Evolutionary conservation across 2,329 filamentous ascomycete species (phyloP).

Genomic region (Aspergillus niger): DNA sequence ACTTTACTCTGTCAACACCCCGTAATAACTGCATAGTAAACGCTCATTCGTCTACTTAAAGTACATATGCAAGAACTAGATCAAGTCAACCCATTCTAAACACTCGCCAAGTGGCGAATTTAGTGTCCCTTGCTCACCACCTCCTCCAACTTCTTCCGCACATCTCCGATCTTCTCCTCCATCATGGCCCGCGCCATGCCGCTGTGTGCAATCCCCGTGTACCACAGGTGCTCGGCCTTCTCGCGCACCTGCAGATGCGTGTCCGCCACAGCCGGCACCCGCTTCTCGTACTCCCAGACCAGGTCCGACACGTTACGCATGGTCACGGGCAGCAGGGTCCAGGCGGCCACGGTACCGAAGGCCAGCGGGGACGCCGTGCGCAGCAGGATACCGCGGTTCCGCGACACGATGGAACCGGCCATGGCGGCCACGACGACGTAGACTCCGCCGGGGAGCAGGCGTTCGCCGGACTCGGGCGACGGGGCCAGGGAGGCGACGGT

Average conservation of each 20-base stretch:
- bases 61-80: constrained; percentile 18
- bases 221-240: constrained; percentile 67
- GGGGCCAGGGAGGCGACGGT: constrained; percentile 89
- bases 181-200: constrained; percentile 71
- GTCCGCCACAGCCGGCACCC: constrained; percentile 78
- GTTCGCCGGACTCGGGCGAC: constrained; percentile 79
- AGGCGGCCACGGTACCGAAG: constrained; percentile 79
- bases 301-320: constrained; percentile 86
- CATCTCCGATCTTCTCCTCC: constrained; percentile 76
- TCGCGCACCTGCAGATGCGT: constrained; percentile 74
- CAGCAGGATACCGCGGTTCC: constrained; percentile 83
- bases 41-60: constrained; percentile 15
- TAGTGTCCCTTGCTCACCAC: constrained; percentile 92
- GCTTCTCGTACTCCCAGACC: constrained; percentile 90
- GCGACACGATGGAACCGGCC: constrained; percentile 87
- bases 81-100: constrained; percentile 13
- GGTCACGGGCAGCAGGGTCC: constrained; percentile 82
- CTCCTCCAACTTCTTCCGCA: constrained; percentile 75
- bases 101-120: constrained; percentile 18
- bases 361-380: constrained; percentile 74
- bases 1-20: background rate
- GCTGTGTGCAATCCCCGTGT: constrained; percentile 73
- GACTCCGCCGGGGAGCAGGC: constrained; percentile 82
- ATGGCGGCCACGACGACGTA: constrained; percentile 94
- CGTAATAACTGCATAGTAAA: background rate